Evolutionary conservation across 192 early-diverging fungal genomes (phyloP), one percentile per base, ranked within the genome.

Genomic region (Kappamyces sp.): DNA sequence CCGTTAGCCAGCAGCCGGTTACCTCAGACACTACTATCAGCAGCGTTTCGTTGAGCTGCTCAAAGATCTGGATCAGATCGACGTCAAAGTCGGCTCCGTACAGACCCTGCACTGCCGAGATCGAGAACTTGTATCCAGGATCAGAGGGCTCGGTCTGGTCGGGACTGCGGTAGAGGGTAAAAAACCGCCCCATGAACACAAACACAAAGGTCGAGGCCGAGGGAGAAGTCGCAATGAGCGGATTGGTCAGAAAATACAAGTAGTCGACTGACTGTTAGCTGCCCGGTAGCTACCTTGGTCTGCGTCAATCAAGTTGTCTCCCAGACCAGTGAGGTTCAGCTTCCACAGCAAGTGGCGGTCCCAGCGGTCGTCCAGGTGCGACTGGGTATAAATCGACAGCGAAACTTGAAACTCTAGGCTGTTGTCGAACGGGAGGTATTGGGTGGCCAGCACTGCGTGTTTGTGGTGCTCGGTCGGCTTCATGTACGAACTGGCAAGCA

Each of bases 11-110:
- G 41, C 41, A 53, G 12, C 12, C 44, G 23, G 0, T 46, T 0
- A 46, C 23, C 44, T 23, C 44, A 46, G 23, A n/a, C 23, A 12
- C 44, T 12, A 23, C 44, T n/a, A 46, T 46, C 12, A 46, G 44
- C 12, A 46, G 23, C 12, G 44, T 12, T 46, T n/a, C 12, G 23
- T n/a, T 0, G 12, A 46, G 12, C 44, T 46, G 23, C 23, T n/a
- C 12, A n/a, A 23, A 46, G 44, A 46, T n/a, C 23, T 46, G 44
- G 23, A n/a, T 46, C 12, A 46, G 23, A n/a, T n/a, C 12, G 12
- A 46, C 44, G 12, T 57, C 55, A 41, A 57, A 57, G 34, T 57
- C 55, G 13, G 55, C 41, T 41, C 55, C 55, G n/a, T 57, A 57
- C 38, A 57, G 32, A 44, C 55, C 55, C 33, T 44, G 42, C 8